These are phyloP conservation scores for Colletotrichum siamense DNA, from an alignment of 2,329 filamentous ascomycete genomes.

Conservation along the genomic window DNA sequence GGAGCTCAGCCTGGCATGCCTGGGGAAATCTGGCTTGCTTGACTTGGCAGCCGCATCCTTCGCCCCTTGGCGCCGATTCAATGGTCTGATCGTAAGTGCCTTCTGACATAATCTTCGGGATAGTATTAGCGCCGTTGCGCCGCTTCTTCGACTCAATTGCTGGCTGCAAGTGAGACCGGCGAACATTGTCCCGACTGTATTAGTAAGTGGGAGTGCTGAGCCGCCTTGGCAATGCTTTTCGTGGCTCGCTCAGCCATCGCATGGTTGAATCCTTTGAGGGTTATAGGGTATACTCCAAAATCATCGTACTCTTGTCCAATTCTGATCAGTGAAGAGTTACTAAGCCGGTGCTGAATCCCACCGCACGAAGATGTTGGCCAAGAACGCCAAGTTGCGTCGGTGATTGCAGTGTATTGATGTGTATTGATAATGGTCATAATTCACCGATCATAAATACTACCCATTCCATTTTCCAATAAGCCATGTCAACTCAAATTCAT, in stretches of 20 bases:
- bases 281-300: background rate
- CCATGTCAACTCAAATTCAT: background rate
- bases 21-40: background rate
- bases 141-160: background rate
- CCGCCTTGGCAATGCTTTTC: background rate
- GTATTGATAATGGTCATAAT: background rate
- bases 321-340: background rate
- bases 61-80: background rate
- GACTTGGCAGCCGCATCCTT: constrained; percentile 2
- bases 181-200: background rate
- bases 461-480: background rate
- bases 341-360: background rate
- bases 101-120: background rate
- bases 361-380: background rate
- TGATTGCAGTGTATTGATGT: background rate
- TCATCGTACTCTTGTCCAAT: accelerated
- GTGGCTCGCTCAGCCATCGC: background rate
- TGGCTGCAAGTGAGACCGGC: background rate
- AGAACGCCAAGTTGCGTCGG: background rate
- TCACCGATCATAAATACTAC: background rate
- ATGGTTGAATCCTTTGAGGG: background rate
- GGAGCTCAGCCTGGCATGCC: background rate
- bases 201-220: background rate
- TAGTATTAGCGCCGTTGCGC: background rate
- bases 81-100: background rate